These are phyloP conservation scores for Cytospora paraplurivora DNA, from an alignment of 2,329 filamentous ascomycete species.

Conservation along the genomic window DNA sequence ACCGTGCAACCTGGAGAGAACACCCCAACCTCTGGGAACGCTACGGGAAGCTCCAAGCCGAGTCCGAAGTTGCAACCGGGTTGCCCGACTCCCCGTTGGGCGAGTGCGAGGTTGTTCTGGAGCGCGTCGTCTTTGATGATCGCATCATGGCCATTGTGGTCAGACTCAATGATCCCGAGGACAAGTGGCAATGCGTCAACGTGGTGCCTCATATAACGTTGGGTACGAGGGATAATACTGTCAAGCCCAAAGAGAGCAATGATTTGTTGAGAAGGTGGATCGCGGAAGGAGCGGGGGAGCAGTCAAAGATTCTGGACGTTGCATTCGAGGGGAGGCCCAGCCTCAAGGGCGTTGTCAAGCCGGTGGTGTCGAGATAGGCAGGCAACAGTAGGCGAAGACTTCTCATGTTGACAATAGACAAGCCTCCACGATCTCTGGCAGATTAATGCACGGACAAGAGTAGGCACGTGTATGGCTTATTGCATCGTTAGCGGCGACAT, in stretches of 20 bases:
- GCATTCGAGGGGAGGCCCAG: conserved; percentile 52
- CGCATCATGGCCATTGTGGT: conserved; percentile 91
- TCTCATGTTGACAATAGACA: not conserved
- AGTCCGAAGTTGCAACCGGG: conserved; percentile 40
- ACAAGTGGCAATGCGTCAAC: conserved; percentile 72
- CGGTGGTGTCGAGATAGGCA: conserved; percentile 51
- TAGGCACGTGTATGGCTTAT: not conserved
- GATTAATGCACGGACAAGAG: no score
- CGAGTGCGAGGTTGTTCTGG: conserved; percentile 63
- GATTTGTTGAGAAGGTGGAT: conserved; percentile 78
- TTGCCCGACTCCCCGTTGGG: conserved; percentile 59
- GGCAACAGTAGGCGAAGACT: not conserved
- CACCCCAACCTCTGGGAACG: conserved; percentile 73
- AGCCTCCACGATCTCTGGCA: not conserved
- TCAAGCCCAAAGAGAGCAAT: conserved; percentile 97
- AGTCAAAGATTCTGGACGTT: conserved; percentile 51
- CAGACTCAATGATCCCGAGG: conserved; percentile 62
- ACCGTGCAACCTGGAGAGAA: conserved; percentile 65
- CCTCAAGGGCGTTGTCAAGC: conserved; percentile 51
- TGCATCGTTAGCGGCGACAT: not conserved
- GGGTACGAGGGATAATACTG: conserved; percentile 70
- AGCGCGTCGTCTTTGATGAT: conserved; percentile 79
- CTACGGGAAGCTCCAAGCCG: conserved; percentile 63
- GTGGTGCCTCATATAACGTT: conserved; percentile 84
- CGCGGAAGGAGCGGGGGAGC: conserved; percentile 50